Evolutionary conservation across 2,329 filamentous ascomycete species (phyloP).

Genomic region (Talaromyces marneffei): DNA sequence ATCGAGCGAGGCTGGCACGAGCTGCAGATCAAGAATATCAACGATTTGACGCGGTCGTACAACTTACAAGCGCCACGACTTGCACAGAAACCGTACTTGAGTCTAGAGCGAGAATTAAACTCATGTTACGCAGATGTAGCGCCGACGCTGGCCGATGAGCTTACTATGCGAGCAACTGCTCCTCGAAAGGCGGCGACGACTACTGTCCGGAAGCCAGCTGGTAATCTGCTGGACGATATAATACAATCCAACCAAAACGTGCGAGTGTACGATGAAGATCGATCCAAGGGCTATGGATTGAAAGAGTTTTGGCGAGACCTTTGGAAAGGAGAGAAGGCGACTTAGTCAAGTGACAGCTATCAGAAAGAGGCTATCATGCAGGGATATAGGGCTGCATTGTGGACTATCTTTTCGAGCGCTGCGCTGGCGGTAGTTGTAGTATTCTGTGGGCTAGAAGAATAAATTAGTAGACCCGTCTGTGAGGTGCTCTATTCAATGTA

Average conservation of each 20-base stretch:
- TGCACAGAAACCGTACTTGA: slow-evolving; percentile 89
- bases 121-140: slow-evolving; percentile 83
- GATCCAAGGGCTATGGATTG: slow-evolving; percentile 70
- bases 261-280: slow-evolving; percentile 66
- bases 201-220: slow-evolving; percentile 25
- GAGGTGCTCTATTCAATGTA: background rate
- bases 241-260: slow-evolving; percentile 51
- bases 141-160: slow-evolving; percentile 64
- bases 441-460: background rate
- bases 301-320: slow-evolving; percentile 86
- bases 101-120: slow-evolving; percentile 71
- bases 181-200: slow-evolving; percentile 27
- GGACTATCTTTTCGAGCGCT: background rate
- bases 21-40: slow-evolving; percentile 71
- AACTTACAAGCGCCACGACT: slow-evolving; percentile 91
- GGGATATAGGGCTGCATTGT: background rate
- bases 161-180: slow-evolving; percentile 60
- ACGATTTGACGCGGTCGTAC: slow-evolving; percentile 75
- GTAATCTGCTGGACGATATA: slow-evolving; percentile 21
- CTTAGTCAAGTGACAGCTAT: background rate
- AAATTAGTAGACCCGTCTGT: background rate
- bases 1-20: slow-evolving; percentile 69
- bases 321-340: slow-evolving; percentile 41
- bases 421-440: background rate
- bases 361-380: background rate